Conservation (phyloP, 1,284 basidiomycete species). For the Ustilago sp. region DNA sequence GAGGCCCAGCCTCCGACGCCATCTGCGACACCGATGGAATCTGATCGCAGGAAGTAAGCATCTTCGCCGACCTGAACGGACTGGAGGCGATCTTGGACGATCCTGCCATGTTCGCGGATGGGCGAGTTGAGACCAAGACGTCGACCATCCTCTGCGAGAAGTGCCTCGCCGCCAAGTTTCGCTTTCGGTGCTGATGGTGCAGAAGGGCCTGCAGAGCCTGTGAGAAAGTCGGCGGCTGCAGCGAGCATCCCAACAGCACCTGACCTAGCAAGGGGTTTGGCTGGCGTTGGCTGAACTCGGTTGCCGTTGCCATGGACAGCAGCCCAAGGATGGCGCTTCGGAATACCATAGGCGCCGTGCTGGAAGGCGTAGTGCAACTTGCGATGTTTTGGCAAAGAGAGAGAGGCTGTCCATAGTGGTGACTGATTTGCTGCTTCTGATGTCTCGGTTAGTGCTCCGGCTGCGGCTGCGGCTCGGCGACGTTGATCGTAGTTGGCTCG, state of each 20-base stretch:
- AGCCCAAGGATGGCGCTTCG: slow-evolving; percentile 67
- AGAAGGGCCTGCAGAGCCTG: slow-evolving; percentile 32
- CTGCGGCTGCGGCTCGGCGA: slow-evolving; percentile 17
- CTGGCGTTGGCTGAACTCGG: slow-evolving; percentile 35
- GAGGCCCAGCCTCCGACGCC: slow-evolving; percentile 87
- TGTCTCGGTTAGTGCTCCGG: slow-evolving; percentile 15
- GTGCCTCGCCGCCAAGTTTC: slow-evolving; percentile 36
- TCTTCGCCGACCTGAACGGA: slow-evolving; percentile 86
- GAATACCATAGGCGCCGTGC: slow-evolving; percentile 71
- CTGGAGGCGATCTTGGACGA: slow-evolving; percentile 62
- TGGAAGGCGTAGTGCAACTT: slow-evolving; percentile 53
- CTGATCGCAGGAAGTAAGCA: slow-evolving; percentile 82
- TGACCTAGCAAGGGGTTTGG: slow-evolving; percentile 24
- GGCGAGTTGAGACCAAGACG: slow-evolving; percentile 56
- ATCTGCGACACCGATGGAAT: slow-evolving; percentile 87
- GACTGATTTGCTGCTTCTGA: slow-evolving; percentile 24
- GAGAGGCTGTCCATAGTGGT: slow-evolving; percentile 39
- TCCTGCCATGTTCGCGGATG: slow-evolving; percentile 63
- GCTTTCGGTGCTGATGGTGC: slow-evolving; percentile 21
- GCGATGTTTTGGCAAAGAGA: slow-evolving; percentile 35
- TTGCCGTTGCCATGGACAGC: slow-evolving; percentile 60
- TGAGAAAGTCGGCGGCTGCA: slow-evolving; percentile 61
- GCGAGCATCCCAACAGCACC: slow-evolving; percentile 65
- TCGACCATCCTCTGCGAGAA: slow-evolving; percentile 33
- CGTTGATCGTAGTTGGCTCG: slow-evolving; percentile 22